Evolutionary conservation across 1,139 yeast species (phyloP).

Genomic region (Suhomyces bribrorum): DNA sequence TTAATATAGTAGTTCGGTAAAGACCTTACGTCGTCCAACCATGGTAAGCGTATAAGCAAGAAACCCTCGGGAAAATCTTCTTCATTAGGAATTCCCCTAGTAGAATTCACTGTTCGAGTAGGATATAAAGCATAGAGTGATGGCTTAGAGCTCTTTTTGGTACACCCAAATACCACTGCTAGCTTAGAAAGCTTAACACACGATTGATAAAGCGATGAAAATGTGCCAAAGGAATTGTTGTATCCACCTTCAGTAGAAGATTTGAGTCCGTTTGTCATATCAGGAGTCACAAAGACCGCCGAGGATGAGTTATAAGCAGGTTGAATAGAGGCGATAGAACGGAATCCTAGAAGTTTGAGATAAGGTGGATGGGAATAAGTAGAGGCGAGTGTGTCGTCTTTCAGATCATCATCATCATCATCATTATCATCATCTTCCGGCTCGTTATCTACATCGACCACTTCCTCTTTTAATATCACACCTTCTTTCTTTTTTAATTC

Average conservation of each 20-base stretch:
- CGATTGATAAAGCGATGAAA: conserved; percentile 66
- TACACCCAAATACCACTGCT: conserved; percentile 74
- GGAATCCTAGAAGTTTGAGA: conserved; percentile 66
- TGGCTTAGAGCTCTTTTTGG: conserved; percentile 58
- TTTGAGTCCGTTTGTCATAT: conserved; percentile 33
- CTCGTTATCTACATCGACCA: conserved; percentile 19
- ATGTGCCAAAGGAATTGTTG: conserved; percentile 65
- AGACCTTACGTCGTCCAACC: conserved; percentile 60
- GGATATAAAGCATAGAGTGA: conserved; percentile 63
- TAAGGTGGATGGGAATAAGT: conserved; percentile 36
- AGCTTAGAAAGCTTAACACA: conserved; percentile 53
- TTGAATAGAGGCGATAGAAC: conserved; percentile 42
- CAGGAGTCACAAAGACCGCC: conserved; percentile 59
- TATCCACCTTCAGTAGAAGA: conserved; percentile 36
- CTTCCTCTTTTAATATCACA: conserved; percentile 18
- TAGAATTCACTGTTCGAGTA: conserved; percentile 32
- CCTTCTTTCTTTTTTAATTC: conserved; percentile 1
- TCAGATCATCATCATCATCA: conserved; percentile 14
- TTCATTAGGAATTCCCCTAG: conserved; percentile 15
- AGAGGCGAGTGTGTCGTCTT: conserved; percentile 13
- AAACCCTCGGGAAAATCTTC: conserved; percentile 61
- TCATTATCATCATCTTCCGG: conserved; percentile 15
- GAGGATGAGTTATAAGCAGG: conserved; percentile 55
- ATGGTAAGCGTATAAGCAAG: conserved; percentile 60
- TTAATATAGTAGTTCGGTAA: conserved; percentile 35